These are phyloP conservation scores for Yamadazyma paraphyllophila DNA, from an alignment of 805 yeast species.

Conservation along the genomic window DNA sequence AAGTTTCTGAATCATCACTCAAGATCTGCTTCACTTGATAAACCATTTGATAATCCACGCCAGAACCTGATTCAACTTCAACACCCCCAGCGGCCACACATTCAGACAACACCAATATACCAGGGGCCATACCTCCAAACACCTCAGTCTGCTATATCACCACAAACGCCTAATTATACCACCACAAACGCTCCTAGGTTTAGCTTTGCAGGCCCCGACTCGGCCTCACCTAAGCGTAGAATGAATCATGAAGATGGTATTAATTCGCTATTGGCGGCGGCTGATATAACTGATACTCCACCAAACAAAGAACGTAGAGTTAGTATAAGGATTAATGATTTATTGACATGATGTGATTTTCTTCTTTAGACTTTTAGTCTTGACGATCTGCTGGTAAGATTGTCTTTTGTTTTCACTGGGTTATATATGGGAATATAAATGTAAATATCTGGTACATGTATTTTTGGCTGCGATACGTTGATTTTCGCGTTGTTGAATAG, in stretches of 20 bases:
- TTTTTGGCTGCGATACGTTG: background rate
- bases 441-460: background rate
- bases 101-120: background rate
- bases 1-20: constrained; percentile 1
- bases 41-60: constrained; percentile 1
- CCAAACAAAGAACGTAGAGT: constrained; percentile 9
- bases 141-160: background rate
- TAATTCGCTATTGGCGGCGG: constrained; percentile 32
- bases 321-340: constrained; percentile 32
- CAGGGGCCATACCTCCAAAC: background rate
- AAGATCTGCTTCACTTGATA: constrained; percentile 7
- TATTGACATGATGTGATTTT: constrained; percentile 18
- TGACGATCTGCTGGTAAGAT: constrained; percentile 1
- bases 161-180: constrained; percentile 8
- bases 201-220: background rate
- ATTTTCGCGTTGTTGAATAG: background rate
- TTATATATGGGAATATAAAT: too few relatives aligned
- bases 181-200: background rate
- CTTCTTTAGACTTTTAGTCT: background rate
- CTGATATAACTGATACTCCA: constrained; percentile 17
- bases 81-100: too few relatives aligned
- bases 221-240: background rate
- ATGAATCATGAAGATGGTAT: constrained; percentile 20
- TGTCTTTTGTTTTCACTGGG: too few relatives aligned
- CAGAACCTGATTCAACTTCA: background rate